Evolutionary conservation across 495 filamentous ascomycete genomes (phyloP), one percentile per base, ranked within the genome.

Genomic region (Lepraria neglecta): DNA sequence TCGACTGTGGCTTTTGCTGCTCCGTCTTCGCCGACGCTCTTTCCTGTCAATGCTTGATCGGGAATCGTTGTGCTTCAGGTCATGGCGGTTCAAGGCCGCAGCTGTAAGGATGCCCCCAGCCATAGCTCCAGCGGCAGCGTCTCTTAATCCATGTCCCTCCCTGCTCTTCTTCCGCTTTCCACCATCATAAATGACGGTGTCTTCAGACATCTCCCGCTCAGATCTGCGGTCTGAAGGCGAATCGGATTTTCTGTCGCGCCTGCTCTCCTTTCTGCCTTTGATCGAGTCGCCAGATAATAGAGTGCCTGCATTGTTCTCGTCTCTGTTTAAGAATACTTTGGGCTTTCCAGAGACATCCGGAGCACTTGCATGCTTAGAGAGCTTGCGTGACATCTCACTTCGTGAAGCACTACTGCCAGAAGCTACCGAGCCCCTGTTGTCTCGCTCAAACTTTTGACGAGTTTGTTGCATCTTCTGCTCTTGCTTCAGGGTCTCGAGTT

Each of bases 401-500:
- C 82, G 77, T 19, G 88, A 89, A 12, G 75, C 75, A 7, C 78
- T 78, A 65, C 83, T 85, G 0, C 79, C 81, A 9, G 83, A 79
- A 24, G 82, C 82, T 24, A 84, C 68, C 0, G 87, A 87, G 50
- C 81, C 81, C 12, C 81, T 78, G 55, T 82, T 76, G 35, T 80
- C 76, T 10, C 77, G 76, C n/a, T 88, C 85, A 59, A 82, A 86
- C 55, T 82, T 84, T 61, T 73, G 74, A n/a, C 73, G 76, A 65
- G 84, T 86, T 58, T 79, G 72, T 53, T 83, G 80, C 42, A 80
- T 77, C 62, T 86, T 90, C 69, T 95, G 89, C 67, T 95, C 90
- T 68, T 89, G 84, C 73, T 96, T 97, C 50, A 97, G 78, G 35
- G 89, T 89, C 57, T 90, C 90, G 51, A 98, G 78, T 70, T 98